Percentiles rank a stretch among this genome's conserved stretches.
phyloP scores from a whole-genome alignment of 2,329 filamentous ascomycete genomes.

The Diaporthe nobilis region DNA sequence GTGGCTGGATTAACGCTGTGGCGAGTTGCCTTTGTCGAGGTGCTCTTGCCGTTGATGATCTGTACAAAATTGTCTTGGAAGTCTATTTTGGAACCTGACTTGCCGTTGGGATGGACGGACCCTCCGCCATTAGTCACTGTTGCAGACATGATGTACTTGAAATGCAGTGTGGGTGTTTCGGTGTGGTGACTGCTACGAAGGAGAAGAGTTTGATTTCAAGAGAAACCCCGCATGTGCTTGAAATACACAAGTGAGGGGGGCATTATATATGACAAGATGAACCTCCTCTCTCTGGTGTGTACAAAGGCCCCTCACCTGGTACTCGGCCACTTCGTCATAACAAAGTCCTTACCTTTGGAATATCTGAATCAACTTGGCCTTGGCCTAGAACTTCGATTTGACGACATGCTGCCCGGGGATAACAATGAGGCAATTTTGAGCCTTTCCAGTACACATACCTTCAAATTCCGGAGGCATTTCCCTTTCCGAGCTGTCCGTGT shows the following conservation, averaged over 20 bases:
- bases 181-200: no score
- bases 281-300: no score
- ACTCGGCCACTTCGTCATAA: no score
- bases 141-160: not conserved
- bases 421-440: no score
- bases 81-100: not conserved
- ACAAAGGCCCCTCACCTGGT: no score
- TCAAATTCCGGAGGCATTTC: not conserved
- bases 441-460: no score
- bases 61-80: conserved; percentile 49
- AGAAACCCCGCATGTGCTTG: not conserved
- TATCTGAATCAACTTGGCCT: no score
- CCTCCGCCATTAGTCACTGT: not conserved
- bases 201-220: not conserved
- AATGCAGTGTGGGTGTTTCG: not conserved
- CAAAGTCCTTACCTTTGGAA: no score
- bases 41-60: conserved; percentile 20
- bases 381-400: no score
- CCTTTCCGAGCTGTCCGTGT: not conserved
- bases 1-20: conserved; percentile 23
- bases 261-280: no score
- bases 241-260: not conserved
- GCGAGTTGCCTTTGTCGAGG: not conserved
- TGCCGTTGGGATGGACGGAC: not conserved
- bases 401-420: no score